Base-by-base conservation (phyloP, 345 rosid genomes). In the Geranium rotundifolium region DNA sequence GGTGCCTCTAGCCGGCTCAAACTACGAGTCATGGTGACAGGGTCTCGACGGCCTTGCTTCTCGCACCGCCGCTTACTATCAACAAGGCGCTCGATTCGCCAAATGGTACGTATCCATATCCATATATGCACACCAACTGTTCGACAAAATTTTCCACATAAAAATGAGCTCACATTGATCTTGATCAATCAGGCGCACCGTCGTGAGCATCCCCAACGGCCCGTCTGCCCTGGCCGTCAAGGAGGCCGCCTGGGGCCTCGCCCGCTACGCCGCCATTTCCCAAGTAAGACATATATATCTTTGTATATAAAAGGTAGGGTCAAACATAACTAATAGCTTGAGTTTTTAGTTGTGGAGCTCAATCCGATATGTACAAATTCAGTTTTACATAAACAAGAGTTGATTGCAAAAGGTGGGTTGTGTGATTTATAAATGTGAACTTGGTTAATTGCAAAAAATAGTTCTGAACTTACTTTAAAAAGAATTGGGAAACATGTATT, bases 11-110 rank as follows among this genome's bases (percentile, higher is more conserved):
- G 63, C 75, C 37, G 75, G 80, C 39, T 73, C 82, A 7, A 75
- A 73, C 66, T 57, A 75, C 49, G 77, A 79, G 58, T 75, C 82
- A 14, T 75, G 82, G 79, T 70, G 79, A 67, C 82, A 79, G 66
- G 82, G 82, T 70, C 77, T 79, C 4, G 83, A 79, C 52, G 78
- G 77, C 59, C 80, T 75, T 1, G 80, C 80, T 10, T 67, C 81
- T 7, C 74, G 70, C 52, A 39, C 74, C 2, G 79, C 76, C 58
- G 74, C 76, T 63, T 78, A 78, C 78, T 71, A 74, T 58, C 72
- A 74, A 62, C 79, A 71, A 23, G 78, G 78, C 29, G 81, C 81
- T 63, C 71, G 78, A 37, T 68, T 73, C 19, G 81, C 81, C 20
- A 73, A 77, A 68, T 77, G 81, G 76, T 77, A 54, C 18, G 8